These are phyloP conservation scores for Daucus carota DNA, from an alignment of 129 eudicot genomes.

Conservation along the genomic window DNA sequence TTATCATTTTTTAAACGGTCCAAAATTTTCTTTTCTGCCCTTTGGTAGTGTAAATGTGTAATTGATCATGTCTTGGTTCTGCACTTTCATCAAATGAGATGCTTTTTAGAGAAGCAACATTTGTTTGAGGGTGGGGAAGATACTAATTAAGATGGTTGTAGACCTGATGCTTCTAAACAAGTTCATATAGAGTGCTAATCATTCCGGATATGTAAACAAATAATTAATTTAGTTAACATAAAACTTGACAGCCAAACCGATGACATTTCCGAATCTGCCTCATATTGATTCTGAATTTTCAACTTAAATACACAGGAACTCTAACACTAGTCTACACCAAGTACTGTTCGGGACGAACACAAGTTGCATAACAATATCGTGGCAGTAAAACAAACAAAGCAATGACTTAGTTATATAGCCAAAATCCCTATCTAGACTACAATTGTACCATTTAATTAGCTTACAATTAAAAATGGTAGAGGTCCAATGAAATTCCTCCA, in stretches of 20 bases:
- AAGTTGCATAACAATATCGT: too few species aligned
- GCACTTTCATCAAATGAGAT: conserved; percentile 1
- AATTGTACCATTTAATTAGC: too few species aligned
- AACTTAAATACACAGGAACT: too few species aligned
- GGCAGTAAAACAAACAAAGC: too few species aligned
- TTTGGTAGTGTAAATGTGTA: conserved; percentile 15
- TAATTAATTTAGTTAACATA: neutral
- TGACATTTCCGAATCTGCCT: neutral
- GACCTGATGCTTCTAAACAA: neutral
- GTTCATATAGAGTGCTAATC: neutral
- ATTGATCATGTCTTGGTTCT: conserved; percentile 13
- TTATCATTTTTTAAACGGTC: conserved; percentile 13
- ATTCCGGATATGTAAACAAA: neutral
- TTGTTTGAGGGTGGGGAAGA: conserved; percentile 4
- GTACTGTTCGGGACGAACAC: too few species aligned
- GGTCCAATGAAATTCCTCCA: too few species aligned
- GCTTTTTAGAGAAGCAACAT: neutral
- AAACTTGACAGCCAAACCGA: neutral
- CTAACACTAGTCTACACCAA: too few species aligned
- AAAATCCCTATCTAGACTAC: too few species aligned
- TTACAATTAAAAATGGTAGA: too few species aligned
- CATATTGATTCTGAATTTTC: neutral
- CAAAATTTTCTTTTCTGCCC: neutral
- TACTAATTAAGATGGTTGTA: neutral
- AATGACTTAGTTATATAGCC: too few species aligned